A percentile compares a stretch with the other conserved stretches of the same genome.
These are phyloP conservation scores for Penicillium sumatraense DNA, from an alignment of 2,329 filamentous ascomycete species.

Conservation along the genomic window DNA sequence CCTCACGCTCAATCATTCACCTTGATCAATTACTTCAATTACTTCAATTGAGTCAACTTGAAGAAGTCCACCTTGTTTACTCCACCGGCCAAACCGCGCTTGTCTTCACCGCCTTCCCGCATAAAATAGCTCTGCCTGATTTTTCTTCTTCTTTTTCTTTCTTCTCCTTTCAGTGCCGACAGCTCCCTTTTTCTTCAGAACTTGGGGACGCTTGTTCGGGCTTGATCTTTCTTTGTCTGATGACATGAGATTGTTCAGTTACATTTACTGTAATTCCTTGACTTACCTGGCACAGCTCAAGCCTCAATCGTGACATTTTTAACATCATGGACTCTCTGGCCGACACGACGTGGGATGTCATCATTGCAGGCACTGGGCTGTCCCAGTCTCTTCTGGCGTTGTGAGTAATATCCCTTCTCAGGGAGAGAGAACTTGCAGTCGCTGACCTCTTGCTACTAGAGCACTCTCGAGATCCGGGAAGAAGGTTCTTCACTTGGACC, in stretches of 20 bases:
- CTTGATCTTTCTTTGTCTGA: background rate
- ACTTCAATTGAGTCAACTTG: background rate
- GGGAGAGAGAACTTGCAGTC: slow-evolving; percentile 14
- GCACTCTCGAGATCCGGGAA: slow-evolving; percentile 90
- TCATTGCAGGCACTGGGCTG: slow-evolving; percentile 78
- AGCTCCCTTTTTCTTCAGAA: background rate
- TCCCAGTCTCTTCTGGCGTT: slow-evolving; percentile 79
- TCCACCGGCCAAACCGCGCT: background rate
- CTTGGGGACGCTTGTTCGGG: slow-evolving; percentile 6
- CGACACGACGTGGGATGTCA: slow-evolving; percentile 77
- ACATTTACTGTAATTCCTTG: slow-evolving; percentile 17
- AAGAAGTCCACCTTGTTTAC: background rate
- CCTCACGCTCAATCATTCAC: background rate
- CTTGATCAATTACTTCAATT: background rate
- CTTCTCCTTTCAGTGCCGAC: slow-evolving; percentile 5
- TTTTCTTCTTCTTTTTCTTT: slow-evolving; percentile 12
- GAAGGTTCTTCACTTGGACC: slow-evolving; percentile 87
- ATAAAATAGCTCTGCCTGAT: slow-evolving; percentile 15
- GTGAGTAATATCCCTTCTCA: slow-evolving; percentile 51
- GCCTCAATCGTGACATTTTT: slow-evolving; percentile 13
- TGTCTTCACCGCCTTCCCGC: slow-evolving; percentile 21
- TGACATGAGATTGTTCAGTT: slow-evolving; percentile 22
- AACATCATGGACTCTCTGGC: slow-evolving; percentile 71
- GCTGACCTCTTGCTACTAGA: slow-evolving; percentile 67
- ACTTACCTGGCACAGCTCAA: slow-evolving; percentile 27